These are phyloP conservation scores for Nothomitra cinnamomea DNA, from an alignment of 2,329 filamentous ascomycete genomes.

Conservation along the genomic window DNA sequence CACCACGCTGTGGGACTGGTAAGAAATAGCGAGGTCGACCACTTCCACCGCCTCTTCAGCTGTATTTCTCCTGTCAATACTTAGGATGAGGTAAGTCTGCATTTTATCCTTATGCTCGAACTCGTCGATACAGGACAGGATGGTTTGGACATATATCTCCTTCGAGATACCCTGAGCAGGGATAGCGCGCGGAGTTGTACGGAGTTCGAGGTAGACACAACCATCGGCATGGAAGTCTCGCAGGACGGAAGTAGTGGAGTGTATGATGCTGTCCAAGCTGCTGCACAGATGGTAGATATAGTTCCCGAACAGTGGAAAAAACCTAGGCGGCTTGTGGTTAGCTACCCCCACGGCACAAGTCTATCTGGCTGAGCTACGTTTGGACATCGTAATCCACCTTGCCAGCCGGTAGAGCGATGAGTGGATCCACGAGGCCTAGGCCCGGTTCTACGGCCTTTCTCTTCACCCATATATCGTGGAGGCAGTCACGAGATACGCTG, in stretches of 20 bases:
- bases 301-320: conserved; percentile 61
- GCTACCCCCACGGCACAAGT: too few species aligned
- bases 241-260: conserved; percentile 49
- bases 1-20: conserved; percentile 40
- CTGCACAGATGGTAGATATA: conserved; percentile 66
- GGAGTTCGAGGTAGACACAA: conserved; percentile 61
- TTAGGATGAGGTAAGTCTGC: background rate
- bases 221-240: conserved; percentile 51
- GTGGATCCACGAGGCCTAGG: conserved; percentile 47
- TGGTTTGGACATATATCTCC: conserved; percentile 43
- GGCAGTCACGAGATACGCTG: conserved; percentile 53
- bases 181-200: conserved; percentile 58
- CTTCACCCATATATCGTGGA: conserved; percentile 55
- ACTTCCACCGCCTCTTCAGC: background rate
- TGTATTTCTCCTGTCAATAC: background rate
- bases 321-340: conserved; percentile 28
- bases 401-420: conserved; percentile 49
- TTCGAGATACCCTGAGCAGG: conserved; percentile 36
- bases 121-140: conserved; percentile 44
- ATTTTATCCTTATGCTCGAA: conserved; percentile 31
- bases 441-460: too few species aligned
- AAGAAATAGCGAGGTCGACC: conserved; percentile 29
- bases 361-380: conserved; percentile 31
- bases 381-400: conserved; percentile 29
- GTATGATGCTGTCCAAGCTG: conserved; percentile 38